These are phyloP conservation scores for Leucosporidium scottii DNA, from an alignment of 768 basidiomycete species.

Conservation along the genomic window DNA sequence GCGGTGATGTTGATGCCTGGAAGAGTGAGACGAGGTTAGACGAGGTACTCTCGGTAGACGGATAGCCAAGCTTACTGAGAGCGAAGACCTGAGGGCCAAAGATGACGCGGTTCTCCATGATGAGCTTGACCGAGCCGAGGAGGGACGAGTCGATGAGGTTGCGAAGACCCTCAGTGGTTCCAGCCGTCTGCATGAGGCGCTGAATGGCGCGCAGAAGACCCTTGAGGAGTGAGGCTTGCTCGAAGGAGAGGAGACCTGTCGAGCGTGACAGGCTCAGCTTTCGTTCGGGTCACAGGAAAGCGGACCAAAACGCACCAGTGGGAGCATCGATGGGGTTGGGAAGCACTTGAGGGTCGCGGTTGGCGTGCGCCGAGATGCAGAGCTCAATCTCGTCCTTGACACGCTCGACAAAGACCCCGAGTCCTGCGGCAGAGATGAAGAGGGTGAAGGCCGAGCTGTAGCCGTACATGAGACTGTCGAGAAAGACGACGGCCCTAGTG, in stretches of 20 bases:
- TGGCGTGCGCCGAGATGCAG: conserved; percentile 54
- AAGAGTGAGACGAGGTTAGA: conserved; percentile 19
- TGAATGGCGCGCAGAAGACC: conserved; percentile 85
- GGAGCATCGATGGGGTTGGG: conserved; percentile 14
- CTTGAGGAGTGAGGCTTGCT: conserved; percentile 74
- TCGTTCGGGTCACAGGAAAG: neutral
- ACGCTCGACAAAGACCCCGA: conserved; percentile 73
- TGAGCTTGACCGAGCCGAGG: conserved; percentile 74
- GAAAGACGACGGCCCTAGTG: conserved; percentile 81
- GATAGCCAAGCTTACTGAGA: conserved; percentile 53
- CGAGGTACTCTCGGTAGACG: neutral
- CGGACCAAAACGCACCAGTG: conserved; percentile 2
- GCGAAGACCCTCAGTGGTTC: conserved; percentile 85
- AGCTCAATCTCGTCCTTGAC: conserved; percentile 72
- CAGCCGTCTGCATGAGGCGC: conserved; percentile 94
- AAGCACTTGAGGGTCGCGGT: conserved; percentile 2
- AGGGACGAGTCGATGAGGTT: conserved; percentile 87
- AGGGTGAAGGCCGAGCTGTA: conserved; percentile 79
- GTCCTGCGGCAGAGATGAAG: conserved; percentile 75
- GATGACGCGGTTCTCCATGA: conserved; percentile 69
- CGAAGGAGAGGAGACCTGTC: conserved; percentile 64
- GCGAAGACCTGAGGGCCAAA: conserved; percentile 84
- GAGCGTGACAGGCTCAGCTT: neutral
- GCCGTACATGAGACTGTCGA: conserved; percentile 87
- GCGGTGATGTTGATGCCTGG: conserved; percentile 34